Percentiles rank a stretch among this genome's conserved stretches.
Conservation (phyloP, 805 yeast species). For the Cyberlindnera americana region DNA sequence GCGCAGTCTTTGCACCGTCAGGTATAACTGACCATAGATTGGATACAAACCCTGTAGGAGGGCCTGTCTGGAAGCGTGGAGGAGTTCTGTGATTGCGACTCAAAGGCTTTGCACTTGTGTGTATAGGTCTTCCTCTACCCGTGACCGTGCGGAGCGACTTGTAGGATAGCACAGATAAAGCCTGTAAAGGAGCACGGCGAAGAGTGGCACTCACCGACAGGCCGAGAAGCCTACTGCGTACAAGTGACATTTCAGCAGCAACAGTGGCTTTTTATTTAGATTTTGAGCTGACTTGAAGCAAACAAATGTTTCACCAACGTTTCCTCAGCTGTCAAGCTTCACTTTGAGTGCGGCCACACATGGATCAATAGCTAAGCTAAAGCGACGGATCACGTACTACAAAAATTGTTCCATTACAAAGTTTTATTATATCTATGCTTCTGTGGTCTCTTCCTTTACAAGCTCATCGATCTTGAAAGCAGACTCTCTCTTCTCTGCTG, state of each 20-base stretch:
- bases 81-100: background rate
- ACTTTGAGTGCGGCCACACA: too few species aligned
- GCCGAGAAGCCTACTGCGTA: too few species aligned
- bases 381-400: too few species aligned
- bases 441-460: background rate
- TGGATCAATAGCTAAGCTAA: too few species aligned
- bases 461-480: conserved; percentile 1
- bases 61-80: conserved; percentile 5
- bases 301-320: too few species aligned
- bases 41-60: conserved; percentile 5
- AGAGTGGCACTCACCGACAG: background rate
- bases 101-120: background rate
- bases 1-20: conserved; percentile 11
- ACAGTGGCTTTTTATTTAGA: too few species aligned
- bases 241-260: too few species aligned
- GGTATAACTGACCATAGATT: conserved; percentile 7
- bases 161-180: background rate
- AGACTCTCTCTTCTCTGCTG: conserved; percentile 4
- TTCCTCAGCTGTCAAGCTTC: too few species aligned
- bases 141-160: background rate
- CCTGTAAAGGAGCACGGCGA: too few species aligned
- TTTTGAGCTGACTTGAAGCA: too few species aligned
- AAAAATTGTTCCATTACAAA: too few species aligned
- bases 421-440: too few species aligned
- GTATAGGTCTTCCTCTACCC: background rate